These are phyloP conservation scores for Amniculicola lignicola DNA, from an alignment of 495 filamentous ascomycete genomes.

Conservation along the genomic window DNA sequence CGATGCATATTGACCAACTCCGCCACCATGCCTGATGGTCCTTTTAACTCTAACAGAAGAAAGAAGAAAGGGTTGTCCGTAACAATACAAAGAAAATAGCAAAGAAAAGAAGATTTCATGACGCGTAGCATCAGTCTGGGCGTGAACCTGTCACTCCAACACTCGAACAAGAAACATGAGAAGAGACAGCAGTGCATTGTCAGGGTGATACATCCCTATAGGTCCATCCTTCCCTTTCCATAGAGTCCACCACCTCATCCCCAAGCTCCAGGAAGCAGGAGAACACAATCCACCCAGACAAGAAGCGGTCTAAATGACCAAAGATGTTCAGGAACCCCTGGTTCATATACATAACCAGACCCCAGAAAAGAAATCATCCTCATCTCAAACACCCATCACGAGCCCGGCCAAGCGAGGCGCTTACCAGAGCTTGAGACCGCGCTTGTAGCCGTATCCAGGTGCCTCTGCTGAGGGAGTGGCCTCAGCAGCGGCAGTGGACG, in stretches of 20 bases:
- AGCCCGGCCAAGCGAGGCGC: neutral
- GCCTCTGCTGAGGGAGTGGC: neutral
- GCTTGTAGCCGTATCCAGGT: constrained; percentile 15
- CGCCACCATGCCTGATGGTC: constrained; percentile 14
- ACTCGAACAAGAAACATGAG: neutral
- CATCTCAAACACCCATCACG: neutral
- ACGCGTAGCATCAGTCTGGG: constrained; percentile 6
- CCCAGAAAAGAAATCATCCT: neutral
- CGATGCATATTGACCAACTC: too few species aligned
- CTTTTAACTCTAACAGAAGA: neutral
- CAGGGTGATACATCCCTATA: constrained; percentile 1
- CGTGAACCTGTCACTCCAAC: neutral
- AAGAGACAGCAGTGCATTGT: neutral
- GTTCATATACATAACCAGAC: constrained; percentile 1
- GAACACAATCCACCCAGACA: constrained; percentile 3
- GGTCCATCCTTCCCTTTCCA: neutral
- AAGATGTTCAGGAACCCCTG: constrained; percentile 4
- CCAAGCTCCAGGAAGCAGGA: neutral
- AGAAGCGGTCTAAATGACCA: neutral
- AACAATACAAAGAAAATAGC: neutral
- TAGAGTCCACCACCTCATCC: neutral
- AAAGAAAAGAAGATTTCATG: neutral
- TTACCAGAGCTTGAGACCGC: constrained; percentile 18
- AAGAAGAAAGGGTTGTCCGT: neutral
- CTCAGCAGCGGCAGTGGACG: constrained; percentile 1